phyloP scores from a whole-genome alignment of 208 protist genomes.

The Trypanosoma cruzi region DNA sequence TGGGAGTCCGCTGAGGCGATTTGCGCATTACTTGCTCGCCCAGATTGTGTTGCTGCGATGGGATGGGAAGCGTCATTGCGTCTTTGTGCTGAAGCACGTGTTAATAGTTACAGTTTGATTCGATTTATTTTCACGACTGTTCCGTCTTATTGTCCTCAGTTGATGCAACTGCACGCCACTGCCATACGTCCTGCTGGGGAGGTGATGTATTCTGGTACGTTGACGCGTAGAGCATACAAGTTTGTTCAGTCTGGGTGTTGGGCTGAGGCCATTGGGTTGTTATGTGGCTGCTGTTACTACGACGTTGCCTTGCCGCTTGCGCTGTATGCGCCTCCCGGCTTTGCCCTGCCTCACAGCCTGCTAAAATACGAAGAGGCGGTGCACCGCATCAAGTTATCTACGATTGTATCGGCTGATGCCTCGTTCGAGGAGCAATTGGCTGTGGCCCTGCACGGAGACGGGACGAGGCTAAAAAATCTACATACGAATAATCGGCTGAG shows the following conservation, averaged over 20 bases:
- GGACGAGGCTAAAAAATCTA: conserved; percentile 14
- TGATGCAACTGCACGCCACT: conserved; percentile 29
- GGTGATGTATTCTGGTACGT: conserved; percentile 69
- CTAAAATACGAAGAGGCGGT: conserved; percentile 26
- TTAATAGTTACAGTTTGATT: conserved; percentile 43
- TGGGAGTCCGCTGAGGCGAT: conserved; percentile 22
- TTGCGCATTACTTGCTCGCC: conserved; percentile 19
- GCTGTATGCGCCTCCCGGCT: conserved; percentile 14
- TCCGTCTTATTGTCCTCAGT: conserved; percentile 28
- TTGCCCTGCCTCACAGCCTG: conserved; percentile 21
- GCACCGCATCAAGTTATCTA: conserved; percentile 1
- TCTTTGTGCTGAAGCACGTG: conserved; percentile 29
- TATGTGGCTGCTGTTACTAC: conserved; percentile 35
- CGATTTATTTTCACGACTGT: conserved; percentile 39
- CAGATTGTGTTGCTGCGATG: conserved; percentile 11
- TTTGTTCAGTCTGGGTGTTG: conserved; percentile 29
- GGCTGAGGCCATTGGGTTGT: conserved; percentile 34
- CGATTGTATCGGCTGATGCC: not conserved
- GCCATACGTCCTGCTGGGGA: conserved; percentile 33
- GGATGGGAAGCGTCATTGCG: conserved; percentile 30
- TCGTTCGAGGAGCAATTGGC: conserved; percentile 43
- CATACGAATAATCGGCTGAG: conserved; percentile 29
- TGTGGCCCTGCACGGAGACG: conserved; percentile 41
- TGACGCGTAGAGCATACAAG: conserved; percentile 37
- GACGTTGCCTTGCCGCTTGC: conserved; percentile 31